Conservation (phyloP, 352 stramenopile genomes). For the Phytophthora sp. region DNA sequence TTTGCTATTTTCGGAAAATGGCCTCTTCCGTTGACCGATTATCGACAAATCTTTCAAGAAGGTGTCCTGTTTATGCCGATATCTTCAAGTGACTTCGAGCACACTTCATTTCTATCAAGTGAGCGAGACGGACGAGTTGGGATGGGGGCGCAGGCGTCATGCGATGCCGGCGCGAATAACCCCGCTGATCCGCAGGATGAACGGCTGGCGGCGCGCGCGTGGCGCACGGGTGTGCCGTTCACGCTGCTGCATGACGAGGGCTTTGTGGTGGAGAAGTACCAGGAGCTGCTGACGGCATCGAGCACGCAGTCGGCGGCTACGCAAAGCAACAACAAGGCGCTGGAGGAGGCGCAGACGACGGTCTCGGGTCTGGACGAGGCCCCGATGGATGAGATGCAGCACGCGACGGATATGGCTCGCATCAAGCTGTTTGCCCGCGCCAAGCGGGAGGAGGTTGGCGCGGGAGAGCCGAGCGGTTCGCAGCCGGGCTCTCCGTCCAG, state of each 20-base stretch:
- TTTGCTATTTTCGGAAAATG: too few species aligned
- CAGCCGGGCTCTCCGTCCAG: conserved; percentile 21
- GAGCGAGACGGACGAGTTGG: not conserved
- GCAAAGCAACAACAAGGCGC: conserved; percentile 7
- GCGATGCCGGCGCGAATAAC: conserved; percentile 7
- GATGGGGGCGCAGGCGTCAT: conserved; percentile 41
- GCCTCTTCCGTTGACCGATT: too few species aligned
- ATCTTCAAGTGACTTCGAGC: not conserved
- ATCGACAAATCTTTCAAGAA: too few species aligned
- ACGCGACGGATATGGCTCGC: conserved; percentile 57
- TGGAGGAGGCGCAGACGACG: conserved; percentile 39
- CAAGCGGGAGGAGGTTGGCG: not conserved
- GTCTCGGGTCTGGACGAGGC: conserved; percentile 60
- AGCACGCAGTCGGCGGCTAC: not conserved
- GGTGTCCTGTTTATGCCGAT: too few species aligned
- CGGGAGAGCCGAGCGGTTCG: not conserved
- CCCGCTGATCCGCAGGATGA: conserved; percentile 19
- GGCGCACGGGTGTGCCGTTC: conserved; percentile 66
- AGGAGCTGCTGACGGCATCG: conserved; percentile 44
- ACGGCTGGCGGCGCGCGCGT: conserved; percentile 34
- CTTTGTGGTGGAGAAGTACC: conserved; percentile 72
- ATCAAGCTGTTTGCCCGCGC: conserved; percentile 57
- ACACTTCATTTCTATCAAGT: not conserved
- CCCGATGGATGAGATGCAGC: conserved; percentile 63
- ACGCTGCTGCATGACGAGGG: conserved; percentile 73